Percentiles rank a stretch among this genome's conserved stretches.
phyloP scores from a whole-genome alignment of 2,329 filamentous ascomycete species.

The Lasiodiplodia theobromae region DNA sequence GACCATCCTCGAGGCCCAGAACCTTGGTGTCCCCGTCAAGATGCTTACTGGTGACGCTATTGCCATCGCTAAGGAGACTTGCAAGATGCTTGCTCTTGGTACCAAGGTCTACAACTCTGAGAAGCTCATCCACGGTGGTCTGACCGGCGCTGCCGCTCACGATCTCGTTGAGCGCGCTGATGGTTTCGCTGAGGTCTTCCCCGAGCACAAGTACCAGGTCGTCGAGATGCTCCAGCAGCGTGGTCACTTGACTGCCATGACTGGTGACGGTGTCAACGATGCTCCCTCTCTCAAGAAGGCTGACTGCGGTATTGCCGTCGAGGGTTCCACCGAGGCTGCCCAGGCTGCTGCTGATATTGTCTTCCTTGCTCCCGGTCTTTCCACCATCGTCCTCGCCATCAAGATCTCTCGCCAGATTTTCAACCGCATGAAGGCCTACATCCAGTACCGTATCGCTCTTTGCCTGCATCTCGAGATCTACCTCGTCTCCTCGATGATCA shows the following conservation, averaged over 20 bases:
- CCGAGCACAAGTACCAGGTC: slow-evolving; percentile 79
- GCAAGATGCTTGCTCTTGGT: slow-evolving; percentile 80
- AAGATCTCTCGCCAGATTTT: slow-evolving; percentile 78
- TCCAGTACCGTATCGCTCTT: slow-evolving; percentile 78
- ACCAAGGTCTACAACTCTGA: slow-evolving; percentile 85
- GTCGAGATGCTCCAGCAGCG: slow-evolving; percentile 78
- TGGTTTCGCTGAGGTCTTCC: slow-evolving; percentile 77
- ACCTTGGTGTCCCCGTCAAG: slow-evolving; percentile 79
- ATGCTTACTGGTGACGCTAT: slow-evolving; percentile 84
- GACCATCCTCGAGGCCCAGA: slow-evolving; percentile 77
- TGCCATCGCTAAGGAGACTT: slow-evolving; percentile 81
- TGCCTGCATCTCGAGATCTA: slow-evolving; percentile 79
- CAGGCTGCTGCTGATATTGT: slow-evolving; percentile 77
- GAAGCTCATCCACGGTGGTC: slow-evolving; percentile 77
- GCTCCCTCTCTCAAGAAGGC: slow-evolving; percentile 77
- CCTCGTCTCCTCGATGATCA: slow-evolving; percentile 78
- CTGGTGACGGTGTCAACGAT: slow-evolving; percentile 77
- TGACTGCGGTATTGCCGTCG: slow-evolving; percentile 76
- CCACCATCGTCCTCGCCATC: slow-evolving; percentile 75
- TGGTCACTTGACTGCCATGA: slow-evolving; percentile 77
- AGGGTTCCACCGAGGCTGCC: slow-evolving; percentile 74
- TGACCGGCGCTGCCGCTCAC: slow-evolving; percentile 75
- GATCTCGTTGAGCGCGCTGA: slow-evolving; percentile 78
- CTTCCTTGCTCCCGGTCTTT: slow-evolving; percentile 75
- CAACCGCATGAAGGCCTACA: slow-evolving; percentile 80